A percentile compares a stretch with the other conserved stretches of the same genome.
phyloP scores from a whole-genome alignment of 345 rosid genomes.

The Populus deltoides region DNA sequence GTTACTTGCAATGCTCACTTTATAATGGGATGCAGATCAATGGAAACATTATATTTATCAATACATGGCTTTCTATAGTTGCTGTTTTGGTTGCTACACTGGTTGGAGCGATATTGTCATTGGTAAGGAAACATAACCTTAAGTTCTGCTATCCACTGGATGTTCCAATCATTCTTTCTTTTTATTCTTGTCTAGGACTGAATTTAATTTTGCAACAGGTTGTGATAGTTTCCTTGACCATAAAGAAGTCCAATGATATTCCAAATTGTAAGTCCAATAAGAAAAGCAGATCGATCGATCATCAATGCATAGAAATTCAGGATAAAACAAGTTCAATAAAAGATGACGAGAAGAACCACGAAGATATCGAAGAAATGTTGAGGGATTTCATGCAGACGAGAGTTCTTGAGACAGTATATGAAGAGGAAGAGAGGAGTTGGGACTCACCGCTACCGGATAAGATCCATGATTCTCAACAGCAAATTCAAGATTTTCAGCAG shows the following conservation, averaged over 20 bases:
- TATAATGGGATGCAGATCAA: constrained; percentile 23
- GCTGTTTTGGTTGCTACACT: constrained; percentile 22
- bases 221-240: constrained; percentile 24
- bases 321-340: constrained; percentile 5
- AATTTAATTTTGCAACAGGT: constrained; percentile 14
- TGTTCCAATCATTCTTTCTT: not conserved
- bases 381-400: constrained; percentile 34
- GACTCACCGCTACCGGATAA: constrained; percentile 2
- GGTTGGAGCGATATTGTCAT: constrained; percentile 24
- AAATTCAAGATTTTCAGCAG: constrained; percentile 8
- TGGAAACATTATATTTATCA: constrained; percentile 3
- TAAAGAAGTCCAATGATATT: not conserved
- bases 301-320: constrained; percentile 7
- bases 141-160: not conserved
- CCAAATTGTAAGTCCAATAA: constrained; percentile 13
- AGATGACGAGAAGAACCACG: not conserved
- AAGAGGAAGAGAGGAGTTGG: constrained; percentile 31
- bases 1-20: not conserved
- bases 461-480: not conserved
- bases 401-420: constrained; percentile 28
- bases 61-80: constrained; percentile 15
- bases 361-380: constrained; percentile 16
- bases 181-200: not conserved
- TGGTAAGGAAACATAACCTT: constrained; percentile 16
- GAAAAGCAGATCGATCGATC: not conserved